Base-by-base conservation (phyloP, 108 stramenopile species). In the Cyclotella kingstonii region DNA sequence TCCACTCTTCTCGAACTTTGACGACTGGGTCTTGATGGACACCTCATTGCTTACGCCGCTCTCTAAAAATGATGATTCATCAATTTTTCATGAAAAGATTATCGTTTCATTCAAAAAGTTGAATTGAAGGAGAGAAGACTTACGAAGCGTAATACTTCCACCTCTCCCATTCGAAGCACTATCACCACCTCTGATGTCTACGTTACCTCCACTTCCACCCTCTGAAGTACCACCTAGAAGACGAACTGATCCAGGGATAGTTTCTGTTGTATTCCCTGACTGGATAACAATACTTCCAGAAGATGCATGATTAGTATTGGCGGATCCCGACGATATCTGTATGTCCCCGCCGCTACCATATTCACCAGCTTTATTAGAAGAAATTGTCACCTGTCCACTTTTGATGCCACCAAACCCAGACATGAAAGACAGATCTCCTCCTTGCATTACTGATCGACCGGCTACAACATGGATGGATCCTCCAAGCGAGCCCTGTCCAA, bases 21-120 rank as follows among this genome's bases (percentile, higher is more conserved):
- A 56, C 8, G 66, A 47, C n/a, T 22, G 28, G 1, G 67, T 63
- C 41, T 51, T 9, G 19, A 70, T 70, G 6, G 51, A 55, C 5
- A 62, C 61, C n/a, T 19, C 28, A 18, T 26, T 47, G 8, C 53
- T 34, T 33, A 63, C 61, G 31, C 69, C 61, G 27, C 69, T 70
- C 61, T 35, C 69, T 63, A 30, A n/a, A n/a, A n/a, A n/a, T n/a
- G n/a, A n/a, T n/a, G n/a, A n/a, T n/a, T n/a, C n/a, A n/a, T n/a
- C n/a, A n/a, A n/a, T n/a, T 10, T 30, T 22, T 60, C 4, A 15
- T 5, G 7, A 23, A 2, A 5, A 42, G 31, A 1, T 7, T 3
- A 63, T 22, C 3, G n/a, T 22, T 46, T 25, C 25, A 28, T 1
- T 2, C 19, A 44, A 23, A 23, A 15, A 9, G 10, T 2, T 22